Conservation (phyloP, 2,329 filamentous ascomycete genomes). For the Lasiodiplodia hormozganensis region DNA sequence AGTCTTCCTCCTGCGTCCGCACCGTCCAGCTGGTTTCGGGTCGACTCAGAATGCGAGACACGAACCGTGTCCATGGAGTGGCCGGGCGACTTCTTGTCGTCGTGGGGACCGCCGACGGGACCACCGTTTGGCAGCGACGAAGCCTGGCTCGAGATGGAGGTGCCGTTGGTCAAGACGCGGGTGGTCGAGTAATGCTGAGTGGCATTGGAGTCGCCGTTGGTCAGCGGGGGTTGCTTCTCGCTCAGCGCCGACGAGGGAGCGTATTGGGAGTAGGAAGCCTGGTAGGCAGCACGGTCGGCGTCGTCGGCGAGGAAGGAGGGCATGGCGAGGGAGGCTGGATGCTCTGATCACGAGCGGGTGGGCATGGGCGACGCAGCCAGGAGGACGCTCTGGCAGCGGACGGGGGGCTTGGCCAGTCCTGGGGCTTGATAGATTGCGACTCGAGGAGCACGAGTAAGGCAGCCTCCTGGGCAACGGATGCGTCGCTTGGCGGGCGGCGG, state of each 20-base stretch:
- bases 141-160: slow-evolving; percentile 40
- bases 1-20: slow-evolving; percentile 20
- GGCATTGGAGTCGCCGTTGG: slow-evolving; percentile 40
- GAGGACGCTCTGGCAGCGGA: slow-evolving; percentile 26
- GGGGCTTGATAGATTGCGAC: slow-evolving; percentile 26
- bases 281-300: slow-evolving; percentile 46
- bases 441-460: slow-evolving; percentile 7
- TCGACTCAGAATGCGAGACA: slow-evolving; percentile 36
- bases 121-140: slow-evolving; percentile 47
- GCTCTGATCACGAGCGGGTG: slow-evolving; percentile 41
- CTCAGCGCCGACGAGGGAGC: slow-evolving; percentile 32
- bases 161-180: slow-evolving; percentile 42
- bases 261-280: slow-evolving; percentile 11
- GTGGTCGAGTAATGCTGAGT: slow-evolving; percentile 37
- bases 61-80: slow-evolving; percentile 33
- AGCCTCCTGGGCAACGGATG: slow-evolving; percentile 10
- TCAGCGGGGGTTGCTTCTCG: slow-evolving; percentile 35
- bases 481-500: slow-evolving; percentile 3
- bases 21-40: slow-evolving; percentile 23
- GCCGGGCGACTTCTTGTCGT: slow-evolving; percentile 35
- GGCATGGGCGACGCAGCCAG: slow-evolving; percentile 25
- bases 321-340: slow-evolving; percentile 53
- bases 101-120: slow-evolving; percentile 33
- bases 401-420: slow-evolving; percentile 24
- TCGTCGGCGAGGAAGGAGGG: slow-evolving; percentile 58